These are phyloP conservation scores for Kentomonas sorsogonicus DNA, from an alignment of 208 protist species.

Conservation along the genomic window DNA sequence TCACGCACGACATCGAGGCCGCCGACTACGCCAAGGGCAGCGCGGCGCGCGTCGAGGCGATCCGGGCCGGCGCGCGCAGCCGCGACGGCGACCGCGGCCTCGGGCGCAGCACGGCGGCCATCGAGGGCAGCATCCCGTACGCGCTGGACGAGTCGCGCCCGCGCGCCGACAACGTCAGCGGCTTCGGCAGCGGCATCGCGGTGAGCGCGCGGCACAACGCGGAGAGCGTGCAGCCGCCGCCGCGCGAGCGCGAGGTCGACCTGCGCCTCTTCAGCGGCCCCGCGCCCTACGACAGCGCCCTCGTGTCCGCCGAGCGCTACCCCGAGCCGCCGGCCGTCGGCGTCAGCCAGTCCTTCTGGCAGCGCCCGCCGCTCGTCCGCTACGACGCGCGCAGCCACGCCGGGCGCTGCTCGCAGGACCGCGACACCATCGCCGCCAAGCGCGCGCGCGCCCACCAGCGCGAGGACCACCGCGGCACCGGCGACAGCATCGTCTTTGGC, in stretches of 20 bases:
- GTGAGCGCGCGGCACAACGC: slow-evolving; percentile 30
- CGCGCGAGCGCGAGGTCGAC: slow-evolving; percentile 22
- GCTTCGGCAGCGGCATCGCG: slow-evolving; percentile 18
- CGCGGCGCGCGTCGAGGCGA: slow-evolving; percentile 23
- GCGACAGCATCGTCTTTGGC: slow-evolving; percentile 47
- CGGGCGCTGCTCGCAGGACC: slow-evolving; percentile 24
- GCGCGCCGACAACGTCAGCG: slow-evolving; percentile 30
- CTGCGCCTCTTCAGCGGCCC: slow-evolving; percentile 26
- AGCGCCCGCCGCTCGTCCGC: slow-evolving; percentile 27
- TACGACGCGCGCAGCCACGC: slow-evolving; percentile 15
- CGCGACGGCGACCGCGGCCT: slow-evolving; percentile 26
- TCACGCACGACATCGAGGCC: slow-evolving; percentile 34
- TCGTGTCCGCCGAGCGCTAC: slow-evolving; percentile 41
- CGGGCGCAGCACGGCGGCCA: slow-evolving; percentile 19
- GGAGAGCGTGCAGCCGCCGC: slow-evolving; percentile 14
- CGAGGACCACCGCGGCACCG: slow-evolving; percentile 20
- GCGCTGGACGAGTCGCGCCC: slow-evolving; percentile 36
- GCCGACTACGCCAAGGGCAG: slow-evolving; percentile 43
- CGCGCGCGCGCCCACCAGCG: slow-evolving; percentile 34
- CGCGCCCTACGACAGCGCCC: slow-evolving; percentile 33
- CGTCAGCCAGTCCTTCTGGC: slow-evolving; percentile 28
- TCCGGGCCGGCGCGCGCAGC: slow-evolving; percentile 22
- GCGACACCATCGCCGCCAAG: slow-evolving; percentile 40
- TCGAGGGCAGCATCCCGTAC: slow-evolving; percentile 44
- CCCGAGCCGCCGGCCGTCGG: slow-evolving; percentile 60